Evolutionary conservation across 2,329 filamentous ascomycete species (phyloP).

Genomic region (Phaeophleospora eucalypticola): DNA sequence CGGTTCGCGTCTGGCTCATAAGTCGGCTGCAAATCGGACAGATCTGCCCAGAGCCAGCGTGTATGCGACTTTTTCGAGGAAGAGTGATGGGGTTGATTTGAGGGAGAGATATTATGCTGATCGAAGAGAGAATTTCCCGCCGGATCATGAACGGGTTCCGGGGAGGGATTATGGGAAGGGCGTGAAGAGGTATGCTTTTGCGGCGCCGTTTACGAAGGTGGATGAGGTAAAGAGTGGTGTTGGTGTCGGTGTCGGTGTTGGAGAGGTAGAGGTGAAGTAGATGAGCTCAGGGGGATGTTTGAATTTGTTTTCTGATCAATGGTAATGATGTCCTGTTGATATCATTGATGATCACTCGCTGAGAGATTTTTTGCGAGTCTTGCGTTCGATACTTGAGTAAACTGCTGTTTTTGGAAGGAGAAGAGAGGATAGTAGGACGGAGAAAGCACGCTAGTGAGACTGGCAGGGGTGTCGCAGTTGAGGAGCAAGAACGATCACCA

Average conservation of each 20-base stretch:
- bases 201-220: slow-evolving; percentile 25
- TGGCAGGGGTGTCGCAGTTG: too few relatives aligned
- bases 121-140: slow-evolving; percentile 39
- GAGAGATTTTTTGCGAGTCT: too few relatives aligned
- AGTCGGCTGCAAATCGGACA: slow-evolving; percentile 36
- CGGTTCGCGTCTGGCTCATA: slow-evolving; percentile 40
- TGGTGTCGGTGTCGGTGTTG: background rate
- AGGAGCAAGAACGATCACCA: too few relatives aligned
- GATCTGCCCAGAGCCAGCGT: slow-evolving; percentile 36
- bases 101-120: slow-evolving; percentile 42
- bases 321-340: too few relatives aligned
- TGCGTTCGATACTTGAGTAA: too few relatives aligned
- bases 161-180: slow-evolving; percentile 25
- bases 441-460: background rate
- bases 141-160: slow-evolving; percentile 33
- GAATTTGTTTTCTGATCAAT: too few relatives aligned
- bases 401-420: too few relatives aligned
- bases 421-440: background rate
- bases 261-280: too few relatives aligned
- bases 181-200: slow-evolving; percentile 25
- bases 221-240: slow-evolving; percentile 7
- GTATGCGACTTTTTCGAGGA: slow-evolving; percentile 43
- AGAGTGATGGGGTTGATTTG: slow-evolving; percentile 37
- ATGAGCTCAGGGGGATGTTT: too few relatives aligned
- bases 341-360: too few relatives aligned